Base-by-base conservation (phyloP, 257 asterid genomes). In the Solanum rostratum region DNA sequence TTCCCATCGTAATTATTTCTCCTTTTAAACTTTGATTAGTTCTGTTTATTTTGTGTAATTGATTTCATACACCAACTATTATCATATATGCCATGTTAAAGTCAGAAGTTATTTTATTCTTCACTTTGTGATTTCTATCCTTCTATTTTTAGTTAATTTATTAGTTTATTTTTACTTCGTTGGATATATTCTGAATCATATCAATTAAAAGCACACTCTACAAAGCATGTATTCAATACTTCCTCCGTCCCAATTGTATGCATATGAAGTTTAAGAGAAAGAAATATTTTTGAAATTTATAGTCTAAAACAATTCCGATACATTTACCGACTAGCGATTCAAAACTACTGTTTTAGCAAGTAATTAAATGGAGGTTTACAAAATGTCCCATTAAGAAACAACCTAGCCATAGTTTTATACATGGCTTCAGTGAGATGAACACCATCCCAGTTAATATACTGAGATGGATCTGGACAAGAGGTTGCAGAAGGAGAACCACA, bases 401-500 rank as follows among this genome's bases (percentile, higher is more conserved):
- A 81, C 7, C 85, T 63, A 0, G 99, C 91, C 88, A 93, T 79
- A 39, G 89, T 92, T 46, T 87, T 91, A 29, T 96, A 89, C 97
- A 92, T 92, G n/a, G 93, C 98, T 63, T 96, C 99, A 0, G 99
- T 96, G 39, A 94, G 90, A 85, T 96, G 99, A 53, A 90, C 98
- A 4, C 99, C 99, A 57, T 96, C 99, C 99, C 99, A 96, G 41
- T 94, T 96, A 11, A 94, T 74, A 60, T 92, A 96, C 88, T 84
- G 85, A 2, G 92, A 88, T 2, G 99, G 98, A 57, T 90, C 49
- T 0, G 80, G n/a, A 24, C 99, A 96, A 9, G 93, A 86, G 50
- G 50, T 45, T 1, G 98, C 69, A 11, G 85, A 19, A 6, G 91
- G 91, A 1, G 99, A 90, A 2, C 99, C 99, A 7, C 99, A 96